These are phyloP conservation scores for Antitrichia curtipendula DNA, from an alignment of 225 moss, liverwort and hornwort species.

Conservation along the genomic window DNA sequence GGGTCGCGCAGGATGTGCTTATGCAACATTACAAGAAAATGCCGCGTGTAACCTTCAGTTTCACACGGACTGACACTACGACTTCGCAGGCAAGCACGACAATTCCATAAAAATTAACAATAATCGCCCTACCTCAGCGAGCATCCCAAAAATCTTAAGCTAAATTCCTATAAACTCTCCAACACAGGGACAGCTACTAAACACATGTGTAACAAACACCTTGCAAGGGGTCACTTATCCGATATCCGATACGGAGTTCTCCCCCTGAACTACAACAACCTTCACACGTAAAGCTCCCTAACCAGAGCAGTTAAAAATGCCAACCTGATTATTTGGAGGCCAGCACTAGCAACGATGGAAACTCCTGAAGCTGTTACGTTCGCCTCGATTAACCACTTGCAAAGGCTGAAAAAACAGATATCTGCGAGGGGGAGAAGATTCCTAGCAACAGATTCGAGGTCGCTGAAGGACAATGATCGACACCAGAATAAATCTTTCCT, in stretches of 20 bases:
- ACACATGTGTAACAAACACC: neutral
- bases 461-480: neutral
- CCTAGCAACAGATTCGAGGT: neutral
- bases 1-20: neutral
- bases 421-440: neutral
- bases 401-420: neutral
- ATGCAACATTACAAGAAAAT: neutral
- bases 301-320: neutral
- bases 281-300: neutral
- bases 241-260: neutral
- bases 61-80: neutral
- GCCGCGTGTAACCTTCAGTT: neutral
- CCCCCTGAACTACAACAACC: neutral
- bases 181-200: neutral
- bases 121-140: neutral
- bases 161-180: neutral
- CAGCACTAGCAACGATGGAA: neutral
- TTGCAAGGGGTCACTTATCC: neutral
- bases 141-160: neutral
- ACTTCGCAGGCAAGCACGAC: neutral
- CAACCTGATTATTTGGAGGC: neutral
- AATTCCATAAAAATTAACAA: neutral
- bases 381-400: neutral
- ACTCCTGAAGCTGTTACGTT: neutral
- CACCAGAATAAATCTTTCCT: neutral